Evolutionary conservation across 1,284 basidiomycete species (phyloP), one percentile per base, ranked within the genome.

Genomic region (Pholiota adiposa): DNA sequence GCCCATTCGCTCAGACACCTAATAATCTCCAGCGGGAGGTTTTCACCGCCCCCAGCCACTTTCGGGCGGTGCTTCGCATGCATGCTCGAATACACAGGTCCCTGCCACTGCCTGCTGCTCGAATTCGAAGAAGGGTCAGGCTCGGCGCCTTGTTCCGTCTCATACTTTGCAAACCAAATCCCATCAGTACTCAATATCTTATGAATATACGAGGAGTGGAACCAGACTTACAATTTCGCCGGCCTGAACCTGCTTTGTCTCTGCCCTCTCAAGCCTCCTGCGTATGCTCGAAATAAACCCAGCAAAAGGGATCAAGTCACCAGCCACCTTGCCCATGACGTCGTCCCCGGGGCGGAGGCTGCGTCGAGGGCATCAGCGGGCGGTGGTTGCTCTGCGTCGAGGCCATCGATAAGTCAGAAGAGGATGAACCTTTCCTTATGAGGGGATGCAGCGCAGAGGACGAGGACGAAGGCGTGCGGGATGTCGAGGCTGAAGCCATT

Each of bases 1-100:
- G 81, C 70, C 86, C 86, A 88, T 56, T 85, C 79, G 64, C 83
- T 85, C 52, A 89, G 64, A 62, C 77, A 79, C 14, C 81, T 70
- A 54, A 87, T 49, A 51, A 88, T 77, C 59, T 85, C 82, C 19
- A 87, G 68, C 9, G 86, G 86, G 14, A 80, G 69, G 61, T 79
- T 79, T 51, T 77, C 72, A 25, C 77, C 72, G 21, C 67, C 71
- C n/a, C 70, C 72, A 54, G 72, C 72, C 19, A 74, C 65, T 8
- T 63, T 65, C 4, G 74, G 72, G 5, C 71, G 65, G 52, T 73
- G 69, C 57, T 75, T 75, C 14, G 60, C 54, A 41, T 73, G 67
- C 40, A 70, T 43, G 8, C 67, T 63, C 1, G 67, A 63, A 49
- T 75, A 66, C 23, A 74, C 62, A 1, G 73, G 73, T 1, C 71